Evolutionary conservation across 2,329 filamentous ascomycete genomes (phyloP), one percentile per base, ranked within the genome.

Genomic region (Fusarium devonianum): DNA sequence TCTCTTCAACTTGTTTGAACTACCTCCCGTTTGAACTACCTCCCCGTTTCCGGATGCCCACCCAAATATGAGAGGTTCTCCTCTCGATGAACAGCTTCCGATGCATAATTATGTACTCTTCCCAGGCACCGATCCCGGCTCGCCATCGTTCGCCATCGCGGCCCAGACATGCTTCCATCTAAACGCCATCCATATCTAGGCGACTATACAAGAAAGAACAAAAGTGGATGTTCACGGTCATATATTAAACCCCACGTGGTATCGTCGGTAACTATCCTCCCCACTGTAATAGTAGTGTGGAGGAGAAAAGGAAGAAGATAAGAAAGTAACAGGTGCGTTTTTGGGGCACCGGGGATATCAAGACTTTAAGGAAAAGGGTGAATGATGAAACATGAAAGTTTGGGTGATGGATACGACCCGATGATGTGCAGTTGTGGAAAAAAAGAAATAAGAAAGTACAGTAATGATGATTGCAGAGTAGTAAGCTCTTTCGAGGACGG

Each of bases 181-280:
- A 50, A 58, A 62, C 62, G 60, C 62, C 62, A 41, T 43, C 45
- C 55, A 41, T 58, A 52, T 65, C 56, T 64, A 65, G 43, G 65
- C 64, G 56, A 56, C 49, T 40, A 21, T 37, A 55, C 43, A 44
- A 39, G 40, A 21, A 49, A 53, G 53, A 13, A 49, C 21, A 18
- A 51, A 62, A 44, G 56, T 30, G 54, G 56, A 51, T 49, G 38
- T 42, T 35, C 19, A 38, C 11, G 41, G 41, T 16, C 39, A 33
- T 26, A 58, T 53, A 33, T 52, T 47, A 38, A 49, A 50, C 22
- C 30, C 39, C 39, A 37, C 29, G 44, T 60, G 50, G 53, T 64
- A 62, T 63, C 59, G 57, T 49, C 49, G 42, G n/a, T n/a, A n/a
- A n/a, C n/a, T n/a, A 43, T 35, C 39, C 32, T 48, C 43, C 14